phyloP scores from a whole-genome alignment of 2,329 filamentous ascomycete species.

The Fonsecaea nubica region DNA sequence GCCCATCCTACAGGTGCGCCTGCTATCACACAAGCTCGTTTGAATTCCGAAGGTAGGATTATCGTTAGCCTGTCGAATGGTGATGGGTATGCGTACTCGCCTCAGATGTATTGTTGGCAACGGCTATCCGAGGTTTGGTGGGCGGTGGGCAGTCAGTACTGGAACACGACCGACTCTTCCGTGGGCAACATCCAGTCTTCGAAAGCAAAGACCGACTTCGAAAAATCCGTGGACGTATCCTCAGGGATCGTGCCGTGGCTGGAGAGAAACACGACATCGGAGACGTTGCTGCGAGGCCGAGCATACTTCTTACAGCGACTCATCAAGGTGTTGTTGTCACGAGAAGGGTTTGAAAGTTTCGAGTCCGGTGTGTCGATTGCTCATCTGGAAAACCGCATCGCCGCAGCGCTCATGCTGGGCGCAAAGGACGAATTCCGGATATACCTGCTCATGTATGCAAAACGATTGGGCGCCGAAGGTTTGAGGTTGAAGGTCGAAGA shows the following conservation, averaged over 20 bases:
- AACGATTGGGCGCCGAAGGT: slow-evolving; percentile 89
- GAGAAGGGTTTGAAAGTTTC: slow-evolving; percentile 89
- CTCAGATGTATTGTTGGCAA: slow-evolving; percentile 88
- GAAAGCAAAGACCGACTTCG: slow-evolving; percentile 65
- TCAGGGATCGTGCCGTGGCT: slow-evolving; percentile 92
- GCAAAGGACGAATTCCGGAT: slow-evolving; percentile 91
- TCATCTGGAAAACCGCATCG: slow-evolving; percentile 92
- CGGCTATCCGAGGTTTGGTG: slow-evolving; percentile 97
- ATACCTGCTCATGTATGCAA: slow-evolving; percentile 98
- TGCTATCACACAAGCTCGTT: slow-evolving; percentile 84
- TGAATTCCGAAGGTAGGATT: slow-evolving; percentile 86
- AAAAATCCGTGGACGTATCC: slow-evolving; percentile 69
- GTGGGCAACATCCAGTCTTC: slow-evolving; percentile 74
- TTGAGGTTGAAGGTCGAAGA: slow-evolving; percentile 90
- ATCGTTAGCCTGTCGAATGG: slow-evolving; percentile 93
- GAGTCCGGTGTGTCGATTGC: slow-evolving; percentile 91
- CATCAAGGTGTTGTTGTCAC: slow-evolving; percentile 84
- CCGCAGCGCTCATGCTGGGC: slow-evolving; percentile 82
- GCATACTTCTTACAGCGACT: slow-evolving; percentile 90
- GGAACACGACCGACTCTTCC: slow-evolving; percentile 95
- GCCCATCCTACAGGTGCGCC: slow-evolving; percentile 80
- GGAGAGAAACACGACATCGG: slow-evolving; percentile 92
- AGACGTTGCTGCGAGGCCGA: slow-evolving; percentile 87
- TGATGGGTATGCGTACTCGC: slow-evolving; percentile 89
- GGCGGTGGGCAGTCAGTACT: slow-evolving; percentile 97